Evolutionary conservation across 2,329 filamentous ascomycete genomes (phyloP), one percentile per base, ranked within the genome.

Genomic region (Trichophyton verrucosum): DNA sequence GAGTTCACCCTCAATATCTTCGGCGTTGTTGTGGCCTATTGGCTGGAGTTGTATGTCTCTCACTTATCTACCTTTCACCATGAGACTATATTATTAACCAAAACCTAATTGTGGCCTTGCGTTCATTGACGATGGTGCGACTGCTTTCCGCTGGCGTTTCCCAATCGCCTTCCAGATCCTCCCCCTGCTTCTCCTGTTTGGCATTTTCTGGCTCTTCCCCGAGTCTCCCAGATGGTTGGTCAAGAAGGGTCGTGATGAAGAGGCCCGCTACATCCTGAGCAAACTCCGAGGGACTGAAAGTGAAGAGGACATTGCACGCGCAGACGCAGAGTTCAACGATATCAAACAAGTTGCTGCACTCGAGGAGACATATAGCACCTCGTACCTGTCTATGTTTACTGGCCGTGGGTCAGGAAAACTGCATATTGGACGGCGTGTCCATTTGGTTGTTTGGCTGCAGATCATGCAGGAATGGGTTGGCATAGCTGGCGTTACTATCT

Each of bases 1-100:
- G 86, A 89, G 66, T 89, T 89, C 64, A 88, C 85, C 0, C 72
- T 88, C 7, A 89, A 89, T 68, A 88, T 88, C 63, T 83, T 87
- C 56, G 86, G 86, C 66, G 84, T 85, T 17, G 76, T 85, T 20
- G 76, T 85, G 40, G 73, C 80, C 2, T 87, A 87, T 65, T 86
- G 83, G 83, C 69, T 79, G 7, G 76, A 78, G 65, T 84, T 81
- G 74, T 76, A 3, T n/a, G 60, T 30, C 6, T 30, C 6, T 6
- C 6, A 1, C 27, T 7, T 30, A 30, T 30, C 6, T 30, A 30
- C 27, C 27, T 30, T 30, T 30, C 5, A 30, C 27, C 27, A 7
- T 30, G 27, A 5, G 27, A 30, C 27, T 30, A 7, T 30, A 7
- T 30, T 30, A 7, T 30, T 30, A 30, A 30, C 27, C 6, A 30